Base-by-base conservation (phyloP, 495 filamentous ascomycete genomes). In the Penicillium paxilli region DNA sequence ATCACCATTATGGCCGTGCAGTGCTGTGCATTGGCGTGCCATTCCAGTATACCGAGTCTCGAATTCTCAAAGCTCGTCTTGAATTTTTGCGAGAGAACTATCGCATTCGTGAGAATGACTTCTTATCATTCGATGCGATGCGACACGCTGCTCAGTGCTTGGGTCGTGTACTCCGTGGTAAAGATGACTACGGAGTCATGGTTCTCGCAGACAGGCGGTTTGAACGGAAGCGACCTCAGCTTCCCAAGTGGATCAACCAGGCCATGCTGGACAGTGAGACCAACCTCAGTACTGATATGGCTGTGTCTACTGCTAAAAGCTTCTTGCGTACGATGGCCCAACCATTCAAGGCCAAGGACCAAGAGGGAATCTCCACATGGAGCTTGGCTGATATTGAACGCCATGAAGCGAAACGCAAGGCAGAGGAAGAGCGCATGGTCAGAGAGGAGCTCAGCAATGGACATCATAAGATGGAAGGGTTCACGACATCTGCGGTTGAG, bases 141-240 rank as follows among this genome's bases (percentile, higher is more conserved):
- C 83, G 95, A 22, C 95, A 99, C 65, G 95, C 94, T 35, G 92
- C 95, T 12, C 95, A 99, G 64, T 99, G 95, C 58, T 80, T 99
- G 0, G 95, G 95, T 20, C 93, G 95, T 64, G 95, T 99, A 16
- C 78, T 99, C 22, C 83, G 95, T 54, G 95, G 94, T 28, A 98
- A 98, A 69, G 94, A 98, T 66, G 94, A 99, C 67, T 99, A 99
- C 72, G 95, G 95, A 3, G 87, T 98, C 69, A 99, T 99, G 94
- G 92, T 99, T 11, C 74, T 99, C 16, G 95, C 95, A 14, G 95
- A 99, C 69, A 81, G 88, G 10, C 82, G 95, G 6, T 99, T 97
- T 73, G 82, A 87, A 66, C 88, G 89, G 74, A 98, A 97, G 71
- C 81, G 93, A 23, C 77, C 63, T 11, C 95, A 99, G 71, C 78